A percentile compares a stretch with the other conserved stretches of the same genome.
phyloP scores from a whole-genome alignment of 2,329 filamentous ascomycete genomes.

The Monilinia fructicola region DNA sequence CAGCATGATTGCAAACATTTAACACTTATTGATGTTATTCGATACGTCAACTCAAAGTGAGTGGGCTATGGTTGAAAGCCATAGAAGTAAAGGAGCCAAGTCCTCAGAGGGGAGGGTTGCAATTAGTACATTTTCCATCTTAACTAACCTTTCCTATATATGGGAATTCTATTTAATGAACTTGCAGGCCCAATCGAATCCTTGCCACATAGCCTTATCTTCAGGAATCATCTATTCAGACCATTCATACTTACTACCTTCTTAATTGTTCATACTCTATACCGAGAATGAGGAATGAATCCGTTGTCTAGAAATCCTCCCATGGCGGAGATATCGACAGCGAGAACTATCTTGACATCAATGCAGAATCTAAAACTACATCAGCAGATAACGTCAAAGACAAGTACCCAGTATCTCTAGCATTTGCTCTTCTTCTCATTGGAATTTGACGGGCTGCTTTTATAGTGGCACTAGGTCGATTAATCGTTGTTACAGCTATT shows the following conservation, averaged over 20 bases:
- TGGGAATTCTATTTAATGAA: no score
- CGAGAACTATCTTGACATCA: neutral
- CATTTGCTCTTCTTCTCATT: neutral
- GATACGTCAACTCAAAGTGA: neutral
- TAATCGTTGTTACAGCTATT: neutral
- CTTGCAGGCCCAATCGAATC: no score
- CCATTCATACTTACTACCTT: neutral
- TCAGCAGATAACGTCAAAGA: neutral
- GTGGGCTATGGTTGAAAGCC: no score
- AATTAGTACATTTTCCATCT: no score
- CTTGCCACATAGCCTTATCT: no score
- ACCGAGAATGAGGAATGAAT: neutral
- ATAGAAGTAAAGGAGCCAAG: no score
- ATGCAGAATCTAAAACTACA: neutral
- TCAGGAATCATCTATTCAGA: neutral
- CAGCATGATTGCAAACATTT: neutral
- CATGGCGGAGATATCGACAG: neutral
- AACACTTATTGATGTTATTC: neutral
- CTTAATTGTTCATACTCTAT: neutral
- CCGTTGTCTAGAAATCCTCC: neutral
- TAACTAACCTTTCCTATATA: no score
- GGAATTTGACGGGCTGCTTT: neutral
- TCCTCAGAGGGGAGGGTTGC: no score
- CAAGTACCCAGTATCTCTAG: neutral
- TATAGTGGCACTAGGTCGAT: conserved; percentile 7